Evolutionary conservation across 108 stramenopile genomes (phyloP), one percentile per base, ranked within the genome.

Genomic region (Licmophora abbreviata): DNA sequence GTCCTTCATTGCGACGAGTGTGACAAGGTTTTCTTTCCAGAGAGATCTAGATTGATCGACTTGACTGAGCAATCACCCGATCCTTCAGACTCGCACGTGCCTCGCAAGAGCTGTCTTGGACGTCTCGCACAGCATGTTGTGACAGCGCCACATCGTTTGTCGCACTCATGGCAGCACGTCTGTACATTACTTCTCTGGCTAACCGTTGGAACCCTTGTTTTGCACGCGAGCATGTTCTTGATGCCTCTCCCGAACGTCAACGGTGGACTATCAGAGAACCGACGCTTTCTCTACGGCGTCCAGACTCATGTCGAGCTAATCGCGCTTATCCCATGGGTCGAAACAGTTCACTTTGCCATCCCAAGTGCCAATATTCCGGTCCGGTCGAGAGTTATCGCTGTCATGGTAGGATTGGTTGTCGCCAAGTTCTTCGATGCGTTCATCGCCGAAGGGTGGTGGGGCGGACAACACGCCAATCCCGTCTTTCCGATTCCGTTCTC

Each of bases 401-500:
- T 42, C 4, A 8, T 27, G 4, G 24, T 54, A 29, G 51, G 61
- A 27, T 14, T 54, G 11, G 28, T 21, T 46, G 29, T 54, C 36
- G 36, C 27, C 6, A 54, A 44, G 38, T 10, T 36, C 10, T 25
- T 62, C 14, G 51, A 62, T 36, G 20, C 42, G 8, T 32, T 54
- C 23, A 28, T 62, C 17, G 51, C 61, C 25, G 22, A 46, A 36
- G 51, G 50, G 23, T 42, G 53, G 17, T 60, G 41, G 34, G 25
- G 27, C 15, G 4, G 21, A 11, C 12, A 40, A 25, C 23, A 34
- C 21, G 24, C 41, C 9, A 4, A 44, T 10, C 15, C 32, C 15
- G 25, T 62, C 4, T 62, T 54, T 46, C 61, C 61, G 31, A 54
- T 62, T 35, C 61, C 61, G 10, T 62, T 62, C 30, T 53, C 61